Base-by-base conservation (phyloP, 2,329 filamentous ascomycete genomes). In the Huntiella decipiens region DNA sequence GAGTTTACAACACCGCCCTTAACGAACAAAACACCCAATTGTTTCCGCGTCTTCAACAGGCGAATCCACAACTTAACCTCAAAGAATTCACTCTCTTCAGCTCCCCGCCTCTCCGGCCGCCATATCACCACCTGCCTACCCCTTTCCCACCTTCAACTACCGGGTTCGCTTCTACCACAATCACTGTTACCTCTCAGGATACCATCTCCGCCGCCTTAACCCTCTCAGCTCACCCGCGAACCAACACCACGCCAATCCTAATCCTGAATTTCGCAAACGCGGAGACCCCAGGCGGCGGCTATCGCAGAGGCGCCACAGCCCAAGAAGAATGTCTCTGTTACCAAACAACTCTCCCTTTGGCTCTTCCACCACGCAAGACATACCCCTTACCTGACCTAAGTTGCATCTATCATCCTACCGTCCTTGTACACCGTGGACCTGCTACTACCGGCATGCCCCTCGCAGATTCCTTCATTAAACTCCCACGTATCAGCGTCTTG, bases 261-360 rank as follows among this genome's bases (percentile, higher is more conserved):
- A 15, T 41, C 4, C 32, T 46, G 17, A 46, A 46, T 11, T 46
- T 46, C 32, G 45, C 45, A 4, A 46, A 46, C 33, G 44, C 44
- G 7, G 35, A 36, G n/a, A 46, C 31, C 2, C 66, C 72, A 0
- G 79, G 77, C n/a, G 78, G 79, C 15, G 76, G 75, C 13, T 82
- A 76, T 68, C 56, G 67, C 4, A 66, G 65, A 34, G 78, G 78
- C 33, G 65, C 74, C 46, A 58, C 71, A 28, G 77, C 78, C 0
- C 79, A 83, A 57, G 78, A 83, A 60, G 79, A 83, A 61, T 68
- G 71, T 2, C 64, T 83, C 5, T 82, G 76, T 60, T 77, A 75
- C 55, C 70, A 77, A 38, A 73, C 67, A 39, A 70, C 71, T 1
- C 22, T 28, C 65, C 77, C 5, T 66, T 58, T 22, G 54, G 65